Evolutionary conservation across 169 alveolate species (phyloP).

Genomic region (Plasmodium reichenowi): DNA sequence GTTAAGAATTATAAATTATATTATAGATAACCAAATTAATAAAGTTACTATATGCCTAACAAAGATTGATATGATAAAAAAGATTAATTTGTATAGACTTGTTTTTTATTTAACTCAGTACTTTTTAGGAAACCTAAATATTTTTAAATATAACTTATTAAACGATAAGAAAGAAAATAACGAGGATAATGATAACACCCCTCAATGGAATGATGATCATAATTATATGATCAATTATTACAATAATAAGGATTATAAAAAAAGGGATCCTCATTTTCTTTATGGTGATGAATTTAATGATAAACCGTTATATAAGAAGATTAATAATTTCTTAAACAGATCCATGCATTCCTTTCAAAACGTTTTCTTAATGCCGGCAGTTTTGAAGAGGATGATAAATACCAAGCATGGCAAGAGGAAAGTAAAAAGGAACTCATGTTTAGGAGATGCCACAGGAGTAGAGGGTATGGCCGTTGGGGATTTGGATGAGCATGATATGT

Average conservation of each 20-base stretch:
- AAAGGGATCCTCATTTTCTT: too few species aligned
- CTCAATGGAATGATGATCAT: not conserved
- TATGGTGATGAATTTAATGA: too few species aligned
- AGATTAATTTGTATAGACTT: conserved; percentile 26
- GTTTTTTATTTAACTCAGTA: conserved; percentile 62
- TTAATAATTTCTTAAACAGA: conserved; percentile 21
- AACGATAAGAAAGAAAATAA: not conserved
- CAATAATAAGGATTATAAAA: not conserved
- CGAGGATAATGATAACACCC: not conserved
- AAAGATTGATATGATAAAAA: conserved; percentile 32
- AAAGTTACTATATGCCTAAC: conserved; percentile 67
- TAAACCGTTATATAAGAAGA: not conserved
- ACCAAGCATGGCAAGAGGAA: not conserved
- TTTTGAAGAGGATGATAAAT: conserved; percentile 12
- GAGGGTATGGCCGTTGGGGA: not conserved
- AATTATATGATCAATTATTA: too few species aligned
- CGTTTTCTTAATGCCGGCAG: conserved; percentile 25
- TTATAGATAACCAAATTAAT: conserved; percentile 38
- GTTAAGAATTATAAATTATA: conserved; percentile 38
- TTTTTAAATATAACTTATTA: conserved; percentile 19
- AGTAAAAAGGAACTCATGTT: not conserved
- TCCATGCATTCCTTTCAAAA: conserved; percentile 60
- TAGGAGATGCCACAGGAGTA: not conserved
- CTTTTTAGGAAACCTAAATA: conserved; percentile 42
- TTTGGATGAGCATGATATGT: too few species aligned